A percentile compares a stretch with the other conserved stretches of the same genome.
phyloP scores from a whole-genome alignment of 2,329 filamentous ascomycete species.

The Juglanconis oblonga region DNA sequence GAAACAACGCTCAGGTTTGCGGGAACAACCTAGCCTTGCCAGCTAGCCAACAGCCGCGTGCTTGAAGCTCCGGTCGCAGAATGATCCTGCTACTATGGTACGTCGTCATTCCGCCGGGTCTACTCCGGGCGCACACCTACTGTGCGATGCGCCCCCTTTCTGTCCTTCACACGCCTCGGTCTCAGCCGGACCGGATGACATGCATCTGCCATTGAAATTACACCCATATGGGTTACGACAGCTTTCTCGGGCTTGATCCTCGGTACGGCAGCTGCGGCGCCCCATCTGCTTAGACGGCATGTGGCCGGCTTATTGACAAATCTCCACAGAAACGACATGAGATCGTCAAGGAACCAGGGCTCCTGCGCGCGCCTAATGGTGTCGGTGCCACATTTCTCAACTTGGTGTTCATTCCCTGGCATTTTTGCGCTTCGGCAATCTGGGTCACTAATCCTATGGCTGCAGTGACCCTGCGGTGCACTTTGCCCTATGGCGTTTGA shows the following conservation, averaged over 20 bases:
- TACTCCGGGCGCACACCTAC: slow-evolving; percentile 1
- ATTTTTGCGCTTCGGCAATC: slow-evolving; percentile 27
- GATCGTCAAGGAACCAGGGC: neutral
- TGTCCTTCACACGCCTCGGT: slow-evolving; percentile 1
- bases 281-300: slow-evolving; percentile 9
- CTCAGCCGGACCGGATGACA: slow-evolving; percentile 7
- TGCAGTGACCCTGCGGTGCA: slow-evolving; percentile 19
- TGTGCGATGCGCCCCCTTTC: slow-evolving; percentile 7
- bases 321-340: slow-evolving; percentile 16
- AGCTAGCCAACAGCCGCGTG: slow-evolving; percentile 7
- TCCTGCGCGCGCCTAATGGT: slow-evolving; percentile 12
- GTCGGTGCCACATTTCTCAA: slow-evolving; percentile 15
- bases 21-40: slow-evolving; percentile 7
- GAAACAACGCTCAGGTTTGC: slow-evolving; percentile 17
- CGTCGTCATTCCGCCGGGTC: slow-evolving; percentile 1
- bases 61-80: slow-evolving; percentile 9
- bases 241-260: slow-evolving; percentile 10
- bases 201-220: slow-evolving; percentile 13
- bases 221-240: slow-evolving; percentile 3
- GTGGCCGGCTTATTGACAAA: slow-evolving; percentile 12
- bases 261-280: slow-evolving; percentile 12
- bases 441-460: slow-evolving; percentile 25
- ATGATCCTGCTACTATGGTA: slow-evolving; percentile 5
- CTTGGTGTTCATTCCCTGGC: slow-evolving; percentile 19
- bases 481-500: slow-evolving; percentile 26